Evolutionary conservation across 192 early-diverging fungal species (phyloP), one percentile per base, ranked within the genome.

Genomic region (Coemansia erecta): DNA sequence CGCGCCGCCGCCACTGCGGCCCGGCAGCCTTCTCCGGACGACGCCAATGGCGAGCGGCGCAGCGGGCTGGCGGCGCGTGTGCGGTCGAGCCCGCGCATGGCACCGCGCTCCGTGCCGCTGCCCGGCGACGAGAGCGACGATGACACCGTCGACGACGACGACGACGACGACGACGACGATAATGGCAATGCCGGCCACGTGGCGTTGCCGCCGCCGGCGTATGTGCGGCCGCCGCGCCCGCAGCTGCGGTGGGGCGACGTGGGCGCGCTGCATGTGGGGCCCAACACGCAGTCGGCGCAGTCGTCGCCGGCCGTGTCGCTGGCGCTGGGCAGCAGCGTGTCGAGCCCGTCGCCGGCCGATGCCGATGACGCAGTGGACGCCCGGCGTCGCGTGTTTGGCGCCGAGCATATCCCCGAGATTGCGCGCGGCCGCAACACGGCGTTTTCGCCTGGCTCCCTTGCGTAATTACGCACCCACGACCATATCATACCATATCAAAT

Each of bases 201-300:
- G 26, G 4, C 3, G 8, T 17, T 18, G 17, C n/a, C 11, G 1
- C 6, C 8, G 31, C 31, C 12, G 33, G n/a, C 52, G 17, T 53
- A 3, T 6, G 7, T 21, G 44, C 8, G 21, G 44, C 14, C n/a
- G 44, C 44, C 8, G 1, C 28, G n/a, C 6, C 2, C 12, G 42
- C 44, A 28, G 23, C 11, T 31, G 49, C 23, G 5, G 13, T 22
- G 40, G 53, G 24, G 6, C 24, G 13, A 17, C 19, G 15, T 28
- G 37, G 45, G 47, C 3, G 53, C 39, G 14, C 18, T 64, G 53
- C 44, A 57, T 4, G 70, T 79, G 2, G 76, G 76, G 0, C 76
- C 76, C 0, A 79, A 79, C 35, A 52, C 64, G 3, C 43, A 35
- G 3, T 79, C 76, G 14, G 59, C 69, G 3, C 76, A 72, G 40